A percentile compares a stretch with the other conserved stretches of the same genome.
Evolutionary conservation across 1,139 yeast species (phyloP).

Genomic region (Hansenula sp.): DNA sequence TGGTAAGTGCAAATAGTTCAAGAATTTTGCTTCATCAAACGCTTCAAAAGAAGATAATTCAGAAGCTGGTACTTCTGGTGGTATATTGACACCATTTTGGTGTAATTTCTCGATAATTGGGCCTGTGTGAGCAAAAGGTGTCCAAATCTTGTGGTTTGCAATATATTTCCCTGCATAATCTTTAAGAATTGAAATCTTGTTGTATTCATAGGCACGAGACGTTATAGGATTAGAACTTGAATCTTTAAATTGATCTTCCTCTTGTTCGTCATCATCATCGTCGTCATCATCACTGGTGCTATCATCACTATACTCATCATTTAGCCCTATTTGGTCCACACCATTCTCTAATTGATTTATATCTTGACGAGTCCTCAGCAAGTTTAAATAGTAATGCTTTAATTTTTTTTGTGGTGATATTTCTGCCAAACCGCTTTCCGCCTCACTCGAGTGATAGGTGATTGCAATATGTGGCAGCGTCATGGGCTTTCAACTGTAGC

Average conservation of each 20-base stretch:
- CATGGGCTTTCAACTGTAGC: no score
- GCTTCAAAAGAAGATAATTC: not conserved
- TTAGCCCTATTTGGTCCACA: not conserved
- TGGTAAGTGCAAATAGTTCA: slow-evolving; percentile 26
- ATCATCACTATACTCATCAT: not conserved
- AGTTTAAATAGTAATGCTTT: not conserved
- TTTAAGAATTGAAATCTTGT: not conserved
- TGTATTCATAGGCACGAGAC: not conserved
- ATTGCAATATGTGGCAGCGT: not conserved
- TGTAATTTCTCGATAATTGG: not conserved
- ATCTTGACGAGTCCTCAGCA: not conserved
- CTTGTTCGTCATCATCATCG: not conserved
- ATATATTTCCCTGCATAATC: slow-evolving; percentile 4
- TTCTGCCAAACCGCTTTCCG: not conserved
- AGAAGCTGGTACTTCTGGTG: slow-evolving; percentile 1
- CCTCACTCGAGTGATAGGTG: not conserved
- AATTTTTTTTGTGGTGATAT: not conserved
- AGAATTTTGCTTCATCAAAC: slow-evolving; percentile 9
- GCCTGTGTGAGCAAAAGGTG: slow-evolving; percentile 2
- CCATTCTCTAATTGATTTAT: no score
- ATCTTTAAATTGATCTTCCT: not conserved
- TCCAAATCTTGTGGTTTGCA: slow-evolving; percentile 11
- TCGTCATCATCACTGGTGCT: not conserved
- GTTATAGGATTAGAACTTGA: not conserved
- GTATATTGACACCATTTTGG: no score